Conservation (phyloP, 2,329 filamentous ascomycete genomes). For the Stachybotrys echinatus region DNA sequence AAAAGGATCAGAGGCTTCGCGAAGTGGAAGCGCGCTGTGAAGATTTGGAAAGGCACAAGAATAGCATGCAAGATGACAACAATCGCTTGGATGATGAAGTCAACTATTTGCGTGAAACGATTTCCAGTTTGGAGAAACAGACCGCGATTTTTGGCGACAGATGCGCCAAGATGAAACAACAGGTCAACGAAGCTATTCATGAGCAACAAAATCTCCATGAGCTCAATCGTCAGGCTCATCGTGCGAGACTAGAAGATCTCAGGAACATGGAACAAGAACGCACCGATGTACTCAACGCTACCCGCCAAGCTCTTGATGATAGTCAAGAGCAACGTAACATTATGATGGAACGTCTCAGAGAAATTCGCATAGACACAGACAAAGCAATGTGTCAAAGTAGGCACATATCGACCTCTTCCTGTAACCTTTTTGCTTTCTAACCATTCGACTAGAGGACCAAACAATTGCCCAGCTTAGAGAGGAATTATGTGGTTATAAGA, state of each 20-base stretch:
- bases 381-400: conserved; percentile 17
- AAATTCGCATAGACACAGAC: conserved; percentile 15
- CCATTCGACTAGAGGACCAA: conserved; percentile 14
- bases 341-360: conserved; percentile 22
- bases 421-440: conserved; percentile 2
- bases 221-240: too few relatives aligned
- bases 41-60: conserved; percentile 9
- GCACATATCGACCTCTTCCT: background rate
- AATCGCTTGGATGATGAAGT: conserved; percentile 18
- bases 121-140: conserved; percentile 16
- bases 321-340: conserved; percentile 25
- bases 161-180: conserved; percentile 24
- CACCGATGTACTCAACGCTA: conserved; percentile 7
- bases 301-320: conserved; percentile 16
- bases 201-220: conserved; percentile 41
- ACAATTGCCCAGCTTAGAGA: conserved; percentile 15
- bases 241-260: too few relatives aligned
- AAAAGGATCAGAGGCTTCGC: conserved; percentile 19
- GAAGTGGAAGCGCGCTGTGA: conserved; percentile 14
- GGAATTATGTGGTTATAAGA: conserved; percentile 11
- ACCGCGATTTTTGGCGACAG: conserved; percentile 22
- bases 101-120: conserved; percentile 15
- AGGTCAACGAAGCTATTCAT: conserved; percentile 37
- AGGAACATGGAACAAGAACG: conserved; percentile 20
- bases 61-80: background rate